Evolutionary conservation across 371 early-diverging fungal genomes (phyloP).

Genomic region (Mucor racemosus): DNA sequence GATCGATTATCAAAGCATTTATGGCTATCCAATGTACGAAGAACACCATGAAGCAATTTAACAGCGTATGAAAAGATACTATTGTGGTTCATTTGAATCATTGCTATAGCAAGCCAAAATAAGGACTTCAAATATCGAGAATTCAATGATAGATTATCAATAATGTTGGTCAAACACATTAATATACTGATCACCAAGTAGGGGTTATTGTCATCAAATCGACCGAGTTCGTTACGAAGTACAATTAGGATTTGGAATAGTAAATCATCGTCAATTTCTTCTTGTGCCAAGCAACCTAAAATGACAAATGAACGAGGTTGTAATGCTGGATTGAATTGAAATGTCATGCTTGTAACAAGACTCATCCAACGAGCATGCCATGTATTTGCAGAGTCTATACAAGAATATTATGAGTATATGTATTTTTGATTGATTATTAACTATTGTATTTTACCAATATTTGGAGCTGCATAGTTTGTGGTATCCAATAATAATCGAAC

Average conservation of each 20-base stretch:
- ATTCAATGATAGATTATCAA: conserved; percentile 71
- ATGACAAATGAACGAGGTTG: conserved; percentile 94
- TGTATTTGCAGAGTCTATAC: conserved; percentile 64
- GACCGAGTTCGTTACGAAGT: conserved; percentile 77
- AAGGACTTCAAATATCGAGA: conserved; percentile 77
- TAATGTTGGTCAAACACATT: conserved; percentile 84
- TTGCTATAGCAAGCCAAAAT: conserved; percentile 89
- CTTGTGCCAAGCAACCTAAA: conserved; percentile 84
- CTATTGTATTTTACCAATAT: conserved; percentile 53
- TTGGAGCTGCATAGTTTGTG: conserved; percentile 71
- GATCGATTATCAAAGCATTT: conserved; percentile 59
- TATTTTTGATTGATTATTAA: too few species aligned
- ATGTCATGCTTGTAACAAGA: conserved; percentile 85
- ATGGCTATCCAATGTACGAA: conserved; percentile 73
- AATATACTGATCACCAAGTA: conserved; percentile 81
- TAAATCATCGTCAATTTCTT: conserved; percentile 84
- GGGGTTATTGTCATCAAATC: conserved; percentile 76
- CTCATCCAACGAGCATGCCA: conserved; percentile 93
- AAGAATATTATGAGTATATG: not conserved
- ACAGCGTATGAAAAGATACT: conserved; percentile 74
- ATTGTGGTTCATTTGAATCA: conserved; percentile 83
- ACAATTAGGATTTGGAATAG: conserved; percentile 88
- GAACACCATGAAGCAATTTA: conserved; percentile 66
- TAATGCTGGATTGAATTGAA: conserved; percentile 88
- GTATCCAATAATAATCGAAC: conserved; percentile 78